Conservation (phyloP, 225 moss, liverwort and hornwort species). For the Polytrichum commune region DNA sequence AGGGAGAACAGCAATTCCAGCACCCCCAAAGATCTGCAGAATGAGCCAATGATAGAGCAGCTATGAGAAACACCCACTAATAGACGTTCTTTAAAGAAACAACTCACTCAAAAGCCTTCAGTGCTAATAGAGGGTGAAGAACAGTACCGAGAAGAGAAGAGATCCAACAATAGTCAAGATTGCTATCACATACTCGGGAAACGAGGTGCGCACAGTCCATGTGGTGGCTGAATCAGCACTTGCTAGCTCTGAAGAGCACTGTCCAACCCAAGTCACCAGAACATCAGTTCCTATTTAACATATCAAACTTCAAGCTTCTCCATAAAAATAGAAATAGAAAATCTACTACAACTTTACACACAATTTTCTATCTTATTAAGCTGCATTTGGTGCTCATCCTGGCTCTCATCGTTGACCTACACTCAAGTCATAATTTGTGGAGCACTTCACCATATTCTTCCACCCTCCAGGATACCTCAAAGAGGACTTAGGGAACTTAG, state of each 20-base stretch:
- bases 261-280: slow-evolving; percentile 6
- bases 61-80: not conserved
- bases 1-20: slow-evolving; percentile 30
- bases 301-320: not conserved
- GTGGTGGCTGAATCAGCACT: slow-evolving; percentile 39
- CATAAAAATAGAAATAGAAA: not conserved
- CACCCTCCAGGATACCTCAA: too few relatives aligned
- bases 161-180: slow-evolving; percentile 70
- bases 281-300: not conserved
- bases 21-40: slow-evolving; percentile 35
- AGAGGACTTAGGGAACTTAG: too few relatives aligned
- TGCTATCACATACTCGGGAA: slow-evolving; percentile 75
- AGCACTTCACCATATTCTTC: too few relatives aligned
- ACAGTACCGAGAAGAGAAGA: slow-evolving; percentile 58
- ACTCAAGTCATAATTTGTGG: too few relatives aligned
- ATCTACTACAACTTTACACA: not conserved
- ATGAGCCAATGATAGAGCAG: not conserved
- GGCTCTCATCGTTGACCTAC: too few relatives aligned
- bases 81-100: not conserved
- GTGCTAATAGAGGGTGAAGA: not conserved
- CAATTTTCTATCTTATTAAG: too few relatives aligned
- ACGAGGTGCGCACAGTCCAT: slow-evolving; percentile 72
- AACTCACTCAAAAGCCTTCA: not conserved
- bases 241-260: slow-evolving; percentile 70
- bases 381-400: too few relatives aligned